These are phyloP conservation scores for Hypomontagnella monticulosa DNA, from an alignment of 495 filamentous ascomycete genomes.

Conservation along the genomic window DNA sequence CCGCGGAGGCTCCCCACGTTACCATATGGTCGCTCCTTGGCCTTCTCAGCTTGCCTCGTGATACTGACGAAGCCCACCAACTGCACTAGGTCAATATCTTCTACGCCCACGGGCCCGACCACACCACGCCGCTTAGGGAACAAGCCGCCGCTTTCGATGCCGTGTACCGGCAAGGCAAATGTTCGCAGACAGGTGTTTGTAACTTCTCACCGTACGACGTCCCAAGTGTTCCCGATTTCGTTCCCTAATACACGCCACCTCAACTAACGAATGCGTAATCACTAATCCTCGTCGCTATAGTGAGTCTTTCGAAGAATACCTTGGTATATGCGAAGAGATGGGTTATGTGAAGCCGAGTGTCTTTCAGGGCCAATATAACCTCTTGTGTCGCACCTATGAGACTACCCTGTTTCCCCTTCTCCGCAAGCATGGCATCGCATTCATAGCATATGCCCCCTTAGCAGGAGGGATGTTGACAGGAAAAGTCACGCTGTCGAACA, in stretches of 20 bases:
- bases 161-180: slow-evolving; percentile 49
- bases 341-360: slow-evolving; percentile 55
- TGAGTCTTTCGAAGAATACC: slow-evolving; percentile 45
- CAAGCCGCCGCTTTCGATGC: slow-evolving; percentile 52
- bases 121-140: slow-evolving; percentile 52
- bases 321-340: slow-evolving; percentile 52
- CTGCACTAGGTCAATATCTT: slow-evolving; percentile 40
- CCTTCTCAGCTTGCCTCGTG: no score
- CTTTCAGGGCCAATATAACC: slow-evolving; percentile 62
- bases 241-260: no score
- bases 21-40: no score
- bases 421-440: slow-evolving; percentile 55
- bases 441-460: slow-evolving; percentile 60
- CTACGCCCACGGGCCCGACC: slow-evolving; percentile 56
- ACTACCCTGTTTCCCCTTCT: slow-evolving; percentile 55
- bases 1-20: no score
- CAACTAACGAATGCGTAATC: no score
- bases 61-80: slow-evolving; percentile 14
- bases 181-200: slow-evolving; percentile 23
- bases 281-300: no score
- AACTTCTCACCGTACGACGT: not conserved
- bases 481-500: slow-evolving; percentile 43
- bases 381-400: slow-evolving; percentile 52
- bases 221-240: no score
- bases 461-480: slow-evolving; percentile 59